These are phyloP conservation scores for Stachybotrys chlorohalonatus DNA, from an alignment of 2,329 filamentous ascomycete species.

Conservation along the genomic window DNA sequence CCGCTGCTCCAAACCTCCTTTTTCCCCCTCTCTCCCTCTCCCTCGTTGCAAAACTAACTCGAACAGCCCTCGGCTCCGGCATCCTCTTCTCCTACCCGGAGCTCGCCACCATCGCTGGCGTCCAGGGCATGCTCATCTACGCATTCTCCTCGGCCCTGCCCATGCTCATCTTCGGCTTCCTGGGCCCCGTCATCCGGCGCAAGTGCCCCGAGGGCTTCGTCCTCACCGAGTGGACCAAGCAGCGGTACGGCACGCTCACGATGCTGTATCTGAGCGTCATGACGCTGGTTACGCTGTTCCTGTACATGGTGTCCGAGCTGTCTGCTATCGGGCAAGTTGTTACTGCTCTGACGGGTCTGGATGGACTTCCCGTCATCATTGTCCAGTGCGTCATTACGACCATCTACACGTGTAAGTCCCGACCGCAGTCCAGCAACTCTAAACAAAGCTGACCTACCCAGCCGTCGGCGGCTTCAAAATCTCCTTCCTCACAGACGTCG, in stretches of 20 bases:
- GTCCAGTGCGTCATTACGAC: constrained; percentile 72
- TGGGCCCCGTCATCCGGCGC: constrained; percentile 68
- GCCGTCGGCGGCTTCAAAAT: constrained; percentile 75
- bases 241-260: constrained; percentile 62
- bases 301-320: constrained; percentile 82
- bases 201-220: constrained; percentile 81
- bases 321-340: constrained; percentile 76
- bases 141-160: constrained; percentile 64
- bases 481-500: constrained; percentile 75
- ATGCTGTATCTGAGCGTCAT: constrained; percentile 69
- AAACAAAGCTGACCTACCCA: constrained; percentile 17
- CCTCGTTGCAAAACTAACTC: constrained; percentile 30
- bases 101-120: constrained; percentile 67
- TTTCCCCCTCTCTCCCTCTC: constrained; percentile 12
- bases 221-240: constrained; percentile 73
- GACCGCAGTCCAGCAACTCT: background rate
- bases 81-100: constrained; percentile 79
- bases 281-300: constrained; percentile 71
- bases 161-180: constrained; percentile 61
- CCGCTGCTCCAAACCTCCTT: constrained; percentile 61
- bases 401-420: constrained; percentile 64
- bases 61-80: constrained; percentile 68
- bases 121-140: constrained; percentile 73
- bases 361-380: constrained; percentile 67
- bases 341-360: constrained; percentile 61